phyloP scores from a whole-genome alignment of 2,329 filamentous ascomycete genomes.

The Cladobotryum mycophilum region DNA sequence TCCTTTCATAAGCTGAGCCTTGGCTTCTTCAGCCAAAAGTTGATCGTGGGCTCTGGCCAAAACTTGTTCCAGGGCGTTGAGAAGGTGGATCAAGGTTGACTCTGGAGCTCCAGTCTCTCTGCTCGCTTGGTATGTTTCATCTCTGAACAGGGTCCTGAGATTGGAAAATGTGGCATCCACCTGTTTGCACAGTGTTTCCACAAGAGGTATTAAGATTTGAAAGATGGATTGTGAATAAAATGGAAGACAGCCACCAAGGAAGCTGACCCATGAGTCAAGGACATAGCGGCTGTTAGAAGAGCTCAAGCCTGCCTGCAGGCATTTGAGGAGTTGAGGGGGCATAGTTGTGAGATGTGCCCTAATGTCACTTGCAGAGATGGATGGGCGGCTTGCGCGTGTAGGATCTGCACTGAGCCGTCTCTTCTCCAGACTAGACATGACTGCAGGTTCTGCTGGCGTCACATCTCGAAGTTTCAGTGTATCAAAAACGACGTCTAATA shows the following conservation, averaged over 20 bases:
- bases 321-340: constrained; percentile 69
- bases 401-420: constrained; percentile 37
- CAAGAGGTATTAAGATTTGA: constrained; percentile 81
- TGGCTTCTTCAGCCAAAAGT: constrained; percentile 68
- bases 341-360: constrained; percentile 38
- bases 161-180: constrained; percentile 66
- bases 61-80: constrained; percentile 91
- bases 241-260: constrained; percentile 76
- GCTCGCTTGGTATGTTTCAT: constrained; percentile 16
- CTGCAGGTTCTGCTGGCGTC: constrained; percentile 32
- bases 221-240: constrained; percentile 82
- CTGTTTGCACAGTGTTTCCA: constrained; percentile 80
- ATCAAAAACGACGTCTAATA: constrained; percentile 73
- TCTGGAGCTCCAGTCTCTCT: constrained; percentile 45
- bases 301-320: constrained; percentile 73
- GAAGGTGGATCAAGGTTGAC: constrained; percentile 70
- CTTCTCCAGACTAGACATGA: constrained; percentile 43
- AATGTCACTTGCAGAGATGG: constrained; percentile 28
- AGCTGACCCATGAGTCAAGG: constrained; percentile 85
- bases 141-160: constrained; percentile 58
- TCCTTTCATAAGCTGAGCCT: constrained; percentile 61
- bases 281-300: constrained; percentile 67
- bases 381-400: constrained; percentile 32
- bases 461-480: constrained; percentile 60
- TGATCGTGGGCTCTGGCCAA: constrained; percentile 82